Evolutionary conservation across 1,139 yeast genomes (phyloP).

Genomic region (Taphrina populina): DNA sequence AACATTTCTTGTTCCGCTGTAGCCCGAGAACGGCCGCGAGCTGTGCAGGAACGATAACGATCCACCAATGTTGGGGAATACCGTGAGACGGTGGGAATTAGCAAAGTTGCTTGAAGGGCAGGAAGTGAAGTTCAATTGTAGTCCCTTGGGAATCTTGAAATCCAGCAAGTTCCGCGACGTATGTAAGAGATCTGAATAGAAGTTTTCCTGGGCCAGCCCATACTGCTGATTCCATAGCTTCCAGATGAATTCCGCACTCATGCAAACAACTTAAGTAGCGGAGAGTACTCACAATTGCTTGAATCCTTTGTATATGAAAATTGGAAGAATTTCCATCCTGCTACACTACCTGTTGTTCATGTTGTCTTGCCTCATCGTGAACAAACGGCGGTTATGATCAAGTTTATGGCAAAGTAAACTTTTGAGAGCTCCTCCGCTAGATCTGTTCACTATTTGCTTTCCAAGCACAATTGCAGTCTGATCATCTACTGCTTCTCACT

Average conservation of each 20-base stretch:
- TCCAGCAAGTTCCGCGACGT: slow-evolving; percentile 54
- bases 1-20: slow-evolving; percentile 52
- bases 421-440: too few species aligned
- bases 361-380: too few species aligned
- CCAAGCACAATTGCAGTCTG: too few species aligned
- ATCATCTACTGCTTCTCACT: too few species aligned
- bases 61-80: slow-evolving; percentile 69
- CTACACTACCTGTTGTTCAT: too few species aligned
- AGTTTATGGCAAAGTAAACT: too few species aligned
- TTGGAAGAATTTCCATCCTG: too few species aligned
- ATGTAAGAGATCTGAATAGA: slow-evolving; percentile 34
- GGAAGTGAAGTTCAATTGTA: slow-evolving; percentile 66
- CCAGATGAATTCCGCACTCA: slow-evolving; percentile 34
- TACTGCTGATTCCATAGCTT: slow-evolving; percentile 28
- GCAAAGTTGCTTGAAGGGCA: slow-evolving; percentile 71
- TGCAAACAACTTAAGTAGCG: neutral
- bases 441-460: too few species aligned
- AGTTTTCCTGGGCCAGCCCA: slow-evolving; percentile 32
- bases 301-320: too few species aligned
- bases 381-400: too few species aligned
- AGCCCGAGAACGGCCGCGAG: slow-evolving; percentile 56
- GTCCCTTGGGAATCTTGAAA: slow-evolving; percentile 70
- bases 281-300: too few species aligned
- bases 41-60: slow-evolving; percentile 80
- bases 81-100: slow-evolving; percentile 70